These are phyloP conservation scores for Ajuga reptans DNA, from an alignment of 305 asterid species.

Conservation along the genomic window DNA sequence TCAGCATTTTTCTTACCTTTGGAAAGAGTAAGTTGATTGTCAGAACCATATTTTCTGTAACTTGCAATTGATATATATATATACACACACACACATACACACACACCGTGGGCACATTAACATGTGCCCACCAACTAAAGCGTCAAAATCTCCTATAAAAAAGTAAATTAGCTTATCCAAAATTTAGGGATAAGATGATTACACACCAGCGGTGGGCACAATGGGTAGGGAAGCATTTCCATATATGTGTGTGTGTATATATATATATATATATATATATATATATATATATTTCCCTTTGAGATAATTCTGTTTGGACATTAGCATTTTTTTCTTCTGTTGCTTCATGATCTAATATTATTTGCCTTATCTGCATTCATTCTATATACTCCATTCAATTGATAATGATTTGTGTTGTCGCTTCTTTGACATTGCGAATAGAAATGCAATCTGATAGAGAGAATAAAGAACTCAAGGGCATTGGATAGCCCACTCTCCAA, in stretches of 20 bases:
- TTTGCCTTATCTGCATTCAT: conserved; percentile 2
- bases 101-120: too few species aligned
- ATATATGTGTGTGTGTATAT: too few species aligned
- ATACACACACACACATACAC: too few species aligned
- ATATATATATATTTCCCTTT: neutral
- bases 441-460: neutral
- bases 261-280: too few species aligned
- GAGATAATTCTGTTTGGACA: neutral
- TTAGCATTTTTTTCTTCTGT: neutral
- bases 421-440: neutral
- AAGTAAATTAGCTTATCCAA: too few species aligned
- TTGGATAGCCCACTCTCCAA: too few species aligned
- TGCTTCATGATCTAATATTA: neutral
- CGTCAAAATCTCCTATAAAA: too few species aligned
- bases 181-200: too few species aligned
- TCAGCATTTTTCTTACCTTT: conserved; percentile 97
- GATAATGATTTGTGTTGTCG: neutral
- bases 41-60: neutral
- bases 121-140: too few species aligned
- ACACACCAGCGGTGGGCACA: too few species aligned
- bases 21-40: conserved; percentile 62
- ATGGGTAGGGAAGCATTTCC: too few species aligned
- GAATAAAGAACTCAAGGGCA: too few species aligned
- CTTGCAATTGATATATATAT: neutral
- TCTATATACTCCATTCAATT: neutral